Percentiles rank a stretch among this genome's conserved stretches.
Evolutionary conservation across 192 early-diverging fungal genomes (phyloP).

Genomic region (Entophlyctis helioformis): DNA sequence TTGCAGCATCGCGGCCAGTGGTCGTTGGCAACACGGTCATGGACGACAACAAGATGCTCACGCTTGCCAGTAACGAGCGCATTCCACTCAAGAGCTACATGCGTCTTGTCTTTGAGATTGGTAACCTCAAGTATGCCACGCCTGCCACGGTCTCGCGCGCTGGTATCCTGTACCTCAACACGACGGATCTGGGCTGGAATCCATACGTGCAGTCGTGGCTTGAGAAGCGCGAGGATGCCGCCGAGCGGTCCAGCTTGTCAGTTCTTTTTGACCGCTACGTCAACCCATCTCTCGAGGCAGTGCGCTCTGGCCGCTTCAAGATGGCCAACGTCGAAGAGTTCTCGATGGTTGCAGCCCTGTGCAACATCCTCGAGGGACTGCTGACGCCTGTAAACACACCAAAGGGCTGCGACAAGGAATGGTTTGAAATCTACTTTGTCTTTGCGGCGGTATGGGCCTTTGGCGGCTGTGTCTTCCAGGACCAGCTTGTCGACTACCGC

Average conservation of each 20-base stretch:
- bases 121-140: conserved; percentile 55
- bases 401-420: conserved; percentile 59
- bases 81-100: conserved; percentile 54
- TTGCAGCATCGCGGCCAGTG: no score
- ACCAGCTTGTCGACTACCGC: conserved; percentile 48
- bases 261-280: conserved; percentile 54
- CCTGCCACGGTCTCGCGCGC: conserved; percentile 58
- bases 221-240: conserved; percentile 47
- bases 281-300: conserved; percentile 39
- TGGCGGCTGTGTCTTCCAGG: conserved; percentile 50
- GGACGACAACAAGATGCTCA: conserved; percentile 62
- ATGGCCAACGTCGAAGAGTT: conserved; percentile 55
- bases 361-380: conserved; percentile 51
- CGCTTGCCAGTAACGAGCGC: conserved; percentile 50
- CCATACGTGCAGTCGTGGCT: conserved; percentile 57
- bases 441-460: conserved; percentile 60
- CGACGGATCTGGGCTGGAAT: conserved; percentile 52
- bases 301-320: conserved; percentile 46
- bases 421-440: conserved; percentile 58
- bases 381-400: conserved; percentile 48
- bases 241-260: conserved; percentile 43
- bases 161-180: conserved; percentile 55
- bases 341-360: conserved; percentile 43
- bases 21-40: conserved; percentile 61
- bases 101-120: conserved; percentile 55